Percentiles rank a stretch among this genome's conserved stretches.
These are phyloP conservation scores for Cladorrhinum sp. DNA, from an alignment of 2,329 filamentous ascomycete species.

Conservation along the genomic window DNA sequence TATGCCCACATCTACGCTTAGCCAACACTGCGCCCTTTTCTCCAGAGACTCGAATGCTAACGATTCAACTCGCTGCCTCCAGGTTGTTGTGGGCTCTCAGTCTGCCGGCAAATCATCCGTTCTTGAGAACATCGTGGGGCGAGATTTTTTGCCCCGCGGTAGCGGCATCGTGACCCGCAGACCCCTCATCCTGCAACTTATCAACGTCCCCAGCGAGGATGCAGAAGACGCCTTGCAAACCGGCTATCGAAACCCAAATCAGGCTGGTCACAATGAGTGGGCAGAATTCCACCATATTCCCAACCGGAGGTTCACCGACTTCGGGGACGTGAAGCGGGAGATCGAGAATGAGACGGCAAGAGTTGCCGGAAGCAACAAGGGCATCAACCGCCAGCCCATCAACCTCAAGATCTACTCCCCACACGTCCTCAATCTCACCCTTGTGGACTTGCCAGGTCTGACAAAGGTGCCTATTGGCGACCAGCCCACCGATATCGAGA, in stretches of 20 bases:
- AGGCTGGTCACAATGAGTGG: conserved; percentile 69
- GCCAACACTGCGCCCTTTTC: neutral
- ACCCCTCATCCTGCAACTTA: conserved; percentile 93
- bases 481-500: conserved; percentile 96
- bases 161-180: conserved; percentile 94
- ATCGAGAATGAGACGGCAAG: conserved; percentile 76
- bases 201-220: conserved; percentile 85
- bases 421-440: conserved; percentile 89
- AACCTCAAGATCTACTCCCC: conserved; percentile 99
- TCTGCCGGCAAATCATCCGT: conserved; percentile 98
- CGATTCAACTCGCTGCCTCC: conserved; percentile 11
- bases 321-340: conserved; percentile 97
- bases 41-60: conserved; percentile 24
- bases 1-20: conserved; percentile 46
- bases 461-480: conserved; percentile 99
- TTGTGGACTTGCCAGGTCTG: conserved; percentile 92
- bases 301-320: conserved; percentile 84
- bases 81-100: conserved; percentile 98
- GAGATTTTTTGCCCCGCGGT: conserved; percentile 93
- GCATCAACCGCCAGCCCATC: conserved; percentile 95
- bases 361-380: conserved; percentile 83
- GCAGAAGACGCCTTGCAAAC: conserved; percentile 63
- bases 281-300: conserved; percentile 96
- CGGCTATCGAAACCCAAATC: conserved; percentile 74
- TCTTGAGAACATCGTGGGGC: conserved; percentile 96